phyloP scores from a whole-genome alignment of 169 alveolate genomes.

The Ichthyophthirius multifiliis region DNA sequence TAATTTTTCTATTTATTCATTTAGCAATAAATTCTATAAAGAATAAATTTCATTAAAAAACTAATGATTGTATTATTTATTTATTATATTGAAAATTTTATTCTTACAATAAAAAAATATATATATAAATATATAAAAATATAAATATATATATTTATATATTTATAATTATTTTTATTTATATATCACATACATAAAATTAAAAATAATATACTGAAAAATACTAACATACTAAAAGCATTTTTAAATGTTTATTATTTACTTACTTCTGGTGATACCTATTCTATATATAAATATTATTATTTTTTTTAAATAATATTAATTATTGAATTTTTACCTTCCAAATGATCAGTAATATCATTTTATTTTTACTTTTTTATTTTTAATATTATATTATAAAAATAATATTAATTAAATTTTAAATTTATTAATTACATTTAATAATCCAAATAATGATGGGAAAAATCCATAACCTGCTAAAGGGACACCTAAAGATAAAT shows the following conservation, averaged over 20 bases:
- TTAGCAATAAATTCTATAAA: too few species aligned
- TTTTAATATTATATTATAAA: background rate
- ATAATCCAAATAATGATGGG: constrained; percentile 28
- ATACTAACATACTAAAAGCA: background rate
- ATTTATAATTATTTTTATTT: too few species aligned
- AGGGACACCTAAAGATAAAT: constrained; percentile 23
- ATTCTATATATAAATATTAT: background rate
- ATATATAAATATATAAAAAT: too few species aligned
- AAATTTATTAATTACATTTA: background rate
- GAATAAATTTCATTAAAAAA: too few species aligned
- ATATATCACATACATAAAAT: background rate
- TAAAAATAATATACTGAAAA: background rate
- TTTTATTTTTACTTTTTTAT: background rate
- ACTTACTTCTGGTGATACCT: background rate
- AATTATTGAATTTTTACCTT: background rate
- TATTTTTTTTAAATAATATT: background rate
- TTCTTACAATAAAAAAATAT: too few species aligned
- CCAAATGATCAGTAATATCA: background rate
- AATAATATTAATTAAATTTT: background rate
- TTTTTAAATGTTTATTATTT: background rate
- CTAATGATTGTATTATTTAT: too few species aligned
- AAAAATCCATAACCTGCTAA: constrained; percentile 46
- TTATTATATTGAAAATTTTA: too few species aligned
- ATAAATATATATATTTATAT: too few species aligned
- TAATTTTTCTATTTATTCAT: too few species aligned